Evolutionary conservation across 257 asterid genomes (phyloP).

Genomic region (Solanum dulcamara): DNA sequence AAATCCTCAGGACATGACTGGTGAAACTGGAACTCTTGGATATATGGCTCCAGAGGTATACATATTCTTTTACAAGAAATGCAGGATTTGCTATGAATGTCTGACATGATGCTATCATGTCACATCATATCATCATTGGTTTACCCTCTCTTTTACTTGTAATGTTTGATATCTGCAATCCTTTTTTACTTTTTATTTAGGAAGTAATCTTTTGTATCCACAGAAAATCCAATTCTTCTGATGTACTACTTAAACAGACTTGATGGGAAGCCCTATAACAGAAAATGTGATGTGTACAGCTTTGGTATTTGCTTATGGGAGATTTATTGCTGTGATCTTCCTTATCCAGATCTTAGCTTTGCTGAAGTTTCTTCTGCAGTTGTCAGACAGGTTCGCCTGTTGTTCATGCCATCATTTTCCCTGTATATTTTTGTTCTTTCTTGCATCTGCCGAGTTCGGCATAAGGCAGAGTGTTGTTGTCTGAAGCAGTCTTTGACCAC

Average conservation of each 20-base stretch:
- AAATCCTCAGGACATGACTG: slow-evolving; percentile 91
- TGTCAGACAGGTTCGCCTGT: slow-evolving; percentile 58
- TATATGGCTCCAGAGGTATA: slow-evolving; percentile 96
- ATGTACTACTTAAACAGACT: slow-evolving; percentile 7
- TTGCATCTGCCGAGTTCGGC: neutral
- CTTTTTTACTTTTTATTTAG: neutral
- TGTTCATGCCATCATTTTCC: neutral
- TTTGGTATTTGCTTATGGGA: slow-evolving; percentile 93
- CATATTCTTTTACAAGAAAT: neutral
- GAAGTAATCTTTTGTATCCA: neutral
- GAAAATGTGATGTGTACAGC: slow-evolving; percentile 89
- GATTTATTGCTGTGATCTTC: slow-evolving; percentile 88
- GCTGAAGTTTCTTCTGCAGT: slow-evolving; percentile 89
- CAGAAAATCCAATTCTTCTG: neutral
- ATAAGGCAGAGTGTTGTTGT: neutral
- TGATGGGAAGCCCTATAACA: slow-evolving; percentile 87
- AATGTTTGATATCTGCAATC: neutral
- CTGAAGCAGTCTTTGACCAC: neutral
- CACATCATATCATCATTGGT: neutral
- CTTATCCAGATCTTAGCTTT: slow-evolving; percentile 71
- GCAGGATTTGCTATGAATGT: neutral
- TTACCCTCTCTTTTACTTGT: neutral
- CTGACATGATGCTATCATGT: neutral
- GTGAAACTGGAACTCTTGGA: slow-evolving; percentile 95
- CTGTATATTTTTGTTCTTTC: neutral